phyloP scores from a whole-genome alignment of 257 asterid species.

The Fraxinus excelsior region DNA sequence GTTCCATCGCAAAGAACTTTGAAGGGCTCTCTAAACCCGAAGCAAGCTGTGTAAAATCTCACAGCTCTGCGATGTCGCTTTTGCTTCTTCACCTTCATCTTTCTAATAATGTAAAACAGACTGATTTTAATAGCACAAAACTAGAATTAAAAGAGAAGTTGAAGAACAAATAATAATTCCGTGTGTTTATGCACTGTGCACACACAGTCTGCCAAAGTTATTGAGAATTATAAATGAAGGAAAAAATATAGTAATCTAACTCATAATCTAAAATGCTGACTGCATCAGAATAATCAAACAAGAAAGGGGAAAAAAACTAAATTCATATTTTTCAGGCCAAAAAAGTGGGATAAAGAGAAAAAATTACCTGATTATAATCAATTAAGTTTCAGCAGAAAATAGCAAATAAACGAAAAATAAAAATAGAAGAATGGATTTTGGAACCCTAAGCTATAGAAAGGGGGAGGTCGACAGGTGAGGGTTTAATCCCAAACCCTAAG shows the following conservation, averaged over 20 bases:
- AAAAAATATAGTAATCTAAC: too few relatives aligned
- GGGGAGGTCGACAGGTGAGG: not conserved
- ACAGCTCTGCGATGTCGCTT: slow-evolving; percentile 80
- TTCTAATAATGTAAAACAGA: not conserved
- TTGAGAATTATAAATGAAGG: not conserved
- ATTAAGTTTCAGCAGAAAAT: not conserved
- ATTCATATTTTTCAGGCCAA: not conserved
- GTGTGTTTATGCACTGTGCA: too few relatives aligned
- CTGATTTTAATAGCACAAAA: not conserved
- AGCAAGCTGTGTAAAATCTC: slow-evolving; percentile 72
- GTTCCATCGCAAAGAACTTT: slow-evolving; percentile 97
- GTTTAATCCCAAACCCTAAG: not conserved
- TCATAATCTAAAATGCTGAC: not conserved
- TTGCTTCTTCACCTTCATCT: slow-evolving; percentile 81
- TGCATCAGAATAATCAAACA: not conserved
- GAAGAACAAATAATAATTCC: too few relatives aligned
- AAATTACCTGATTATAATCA: not conserved
- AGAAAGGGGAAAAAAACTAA: not conserved
- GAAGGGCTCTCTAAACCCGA: slow-evolving; percentile 87
- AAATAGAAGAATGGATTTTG: not conserved
- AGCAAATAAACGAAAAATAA: not conserved
- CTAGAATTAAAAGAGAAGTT: not conserved
- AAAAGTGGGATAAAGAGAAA: not conserved
- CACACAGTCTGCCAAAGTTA: not conserved
- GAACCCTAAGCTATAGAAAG: not conserved